These are phyloP conservation scores for Rhizophagus sp. DNA, from an alignment of 192 early-diverging fungal genomes.

Conservation along the genomic window DNA sequence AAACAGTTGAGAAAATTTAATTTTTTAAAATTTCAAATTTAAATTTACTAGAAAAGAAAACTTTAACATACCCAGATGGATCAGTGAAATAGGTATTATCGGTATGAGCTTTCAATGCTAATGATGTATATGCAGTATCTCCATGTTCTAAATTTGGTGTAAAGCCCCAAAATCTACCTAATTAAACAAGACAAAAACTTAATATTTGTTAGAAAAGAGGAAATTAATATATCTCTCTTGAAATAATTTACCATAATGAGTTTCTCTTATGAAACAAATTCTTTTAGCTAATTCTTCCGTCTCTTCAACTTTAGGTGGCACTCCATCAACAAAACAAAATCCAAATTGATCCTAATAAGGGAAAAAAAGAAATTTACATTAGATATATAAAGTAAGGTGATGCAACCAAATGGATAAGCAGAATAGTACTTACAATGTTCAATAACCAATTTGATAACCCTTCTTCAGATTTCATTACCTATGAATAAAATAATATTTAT, in stretches of 20 bases:
- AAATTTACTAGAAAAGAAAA: not conserved
- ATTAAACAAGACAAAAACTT: not conserved
- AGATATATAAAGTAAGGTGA: not conserved
- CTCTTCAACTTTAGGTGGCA: constrained; percentile 62
- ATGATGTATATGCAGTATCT: constrained; percentile 79
- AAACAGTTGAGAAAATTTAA: not conserved
- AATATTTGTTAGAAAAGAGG: not conserved
- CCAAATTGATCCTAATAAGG: constrained; percentile 61
- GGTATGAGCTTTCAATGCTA: constrained; percentile 76
- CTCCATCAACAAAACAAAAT: constrained; percentile 72
- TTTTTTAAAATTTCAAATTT: not conserved
- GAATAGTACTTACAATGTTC: constrained; percentile 52
- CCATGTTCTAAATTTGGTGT: constrained; percentile 74
- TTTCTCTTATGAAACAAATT: constrained; percentile 74
- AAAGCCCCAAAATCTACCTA: constrained; percentile 74
- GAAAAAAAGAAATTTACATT: not conserved
- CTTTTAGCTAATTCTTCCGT: constrained; percentile 66
- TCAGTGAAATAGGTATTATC: constrained; percentile 90
- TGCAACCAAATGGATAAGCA: not conserved
- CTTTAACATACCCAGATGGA: constrained; percentile 61
- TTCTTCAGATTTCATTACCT: constrained; percentile 67
- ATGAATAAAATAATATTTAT: constrained; percentile 16
- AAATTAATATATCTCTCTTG: not conserved
- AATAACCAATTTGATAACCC: constrained; percentile 71
- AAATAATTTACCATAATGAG: constrained; percentile 62